These are phyloP conservation scores for Suhomyces anneliseae DNA, from an alignment of 1,139 yeast species.

Conservation along the genomic window DNA sequence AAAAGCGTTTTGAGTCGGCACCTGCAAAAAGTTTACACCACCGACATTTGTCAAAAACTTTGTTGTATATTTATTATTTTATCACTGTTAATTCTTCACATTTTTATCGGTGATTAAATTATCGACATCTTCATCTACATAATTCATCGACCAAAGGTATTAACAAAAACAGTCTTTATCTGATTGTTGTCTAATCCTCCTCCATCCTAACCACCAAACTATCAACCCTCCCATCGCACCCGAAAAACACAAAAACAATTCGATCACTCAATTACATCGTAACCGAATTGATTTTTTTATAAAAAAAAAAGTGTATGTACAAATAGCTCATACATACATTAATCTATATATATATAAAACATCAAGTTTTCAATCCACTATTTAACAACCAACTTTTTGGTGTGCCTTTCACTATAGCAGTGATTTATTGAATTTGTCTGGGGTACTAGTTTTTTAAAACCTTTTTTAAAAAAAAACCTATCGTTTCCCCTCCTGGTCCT, in stretches of 20 bases:
- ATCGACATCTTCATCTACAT: not conserved
- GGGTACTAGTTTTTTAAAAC: too few species aligned
- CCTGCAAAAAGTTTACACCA: constrained; percentile 5
- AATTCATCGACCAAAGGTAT: too few species aligned
- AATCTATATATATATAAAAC: too few species aligned
- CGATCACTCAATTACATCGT: not conserved
- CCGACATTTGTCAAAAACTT: constrained; percentile 8
- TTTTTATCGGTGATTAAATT: not conserved
- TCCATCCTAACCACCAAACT: not conserved
- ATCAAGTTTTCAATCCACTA: too few species aligned
- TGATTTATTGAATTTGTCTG: too few species aligned
- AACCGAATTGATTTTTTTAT: not conserved
- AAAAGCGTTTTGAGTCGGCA: constrained; percentile 8
- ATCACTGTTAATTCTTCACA: constrained; percentile 7
- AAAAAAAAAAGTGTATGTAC: not conserved
- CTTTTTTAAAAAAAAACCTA: too few species aligned
- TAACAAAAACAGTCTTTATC: too few species aligned
- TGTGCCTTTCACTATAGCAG: too few species aligned
- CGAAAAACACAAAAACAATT: not conserved
- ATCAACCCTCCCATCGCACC: not conserved
- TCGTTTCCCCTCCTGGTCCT: too few species aligned
- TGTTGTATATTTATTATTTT: constrained; percentile 9
- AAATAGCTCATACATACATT: too few species aligned
- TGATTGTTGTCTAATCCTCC: not conserved
- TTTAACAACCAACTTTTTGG: too few species aligned